phyloP scores from a whole-genome alignment of 2,329 filamentous ascomycete genomes.

The Lojkania enalia region DNA sequence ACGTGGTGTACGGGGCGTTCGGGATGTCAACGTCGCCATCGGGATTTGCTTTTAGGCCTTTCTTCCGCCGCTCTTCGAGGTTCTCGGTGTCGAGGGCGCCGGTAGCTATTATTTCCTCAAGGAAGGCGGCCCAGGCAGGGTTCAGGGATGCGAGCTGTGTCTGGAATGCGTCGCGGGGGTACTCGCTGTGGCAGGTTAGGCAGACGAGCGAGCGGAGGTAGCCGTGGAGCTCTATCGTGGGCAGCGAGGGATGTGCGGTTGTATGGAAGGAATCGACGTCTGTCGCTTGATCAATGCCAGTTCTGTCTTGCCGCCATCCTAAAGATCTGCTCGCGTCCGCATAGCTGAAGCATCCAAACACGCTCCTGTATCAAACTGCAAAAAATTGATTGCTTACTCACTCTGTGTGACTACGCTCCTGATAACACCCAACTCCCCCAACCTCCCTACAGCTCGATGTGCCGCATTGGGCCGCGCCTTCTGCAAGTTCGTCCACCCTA shows the following conservation, averaged over 20 bases:
- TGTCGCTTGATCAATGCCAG: constrained; percentile 20
- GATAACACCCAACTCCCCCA: constrained; percentile 73
- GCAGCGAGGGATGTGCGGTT: constrained; percentile 71
- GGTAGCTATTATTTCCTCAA: constrained; percentile 69
- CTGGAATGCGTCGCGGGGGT: constrained; percentile 76
- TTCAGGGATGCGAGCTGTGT: constrained; percentile 75
- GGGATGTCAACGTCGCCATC: constrained; percentile 94
- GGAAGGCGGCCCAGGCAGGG: constrained; percentile 79
- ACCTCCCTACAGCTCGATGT: constrained; percentile 74
- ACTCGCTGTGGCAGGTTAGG: constrained; percentile 73
- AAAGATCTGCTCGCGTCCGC: not conserved
- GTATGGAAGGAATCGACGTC: constrained; percentile 93
- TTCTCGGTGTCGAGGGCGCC: constrained; percentile 81
- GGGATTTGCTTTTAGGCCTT: constrained; percentile 81
- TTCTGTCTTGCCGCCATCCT: not conserved
- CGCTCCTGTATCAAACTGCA: too few relatives aligned
- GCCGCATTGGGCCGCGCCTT: constrained; percentile 77
- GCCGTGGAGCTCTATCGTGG: constrained; percentile 86
- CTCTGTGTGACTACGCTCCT: constrained; percentile 84
- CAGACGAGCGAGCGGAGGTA: constrained; percentile 83
- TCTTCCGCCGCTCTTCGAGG: constrained; percentile 66
- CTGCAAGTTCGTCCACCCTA: constrained; percentile 85
- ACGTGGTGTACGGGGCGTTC: constrained; percentile 82
- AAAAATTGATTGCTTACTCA: constrained; percentile 29
- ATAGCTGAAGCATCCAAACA: too few relatives aligned